Evolutionary conservation across 345 rosid genomes (phyloP).

Genomic region (Rhodamnia rubescens): DNA sequence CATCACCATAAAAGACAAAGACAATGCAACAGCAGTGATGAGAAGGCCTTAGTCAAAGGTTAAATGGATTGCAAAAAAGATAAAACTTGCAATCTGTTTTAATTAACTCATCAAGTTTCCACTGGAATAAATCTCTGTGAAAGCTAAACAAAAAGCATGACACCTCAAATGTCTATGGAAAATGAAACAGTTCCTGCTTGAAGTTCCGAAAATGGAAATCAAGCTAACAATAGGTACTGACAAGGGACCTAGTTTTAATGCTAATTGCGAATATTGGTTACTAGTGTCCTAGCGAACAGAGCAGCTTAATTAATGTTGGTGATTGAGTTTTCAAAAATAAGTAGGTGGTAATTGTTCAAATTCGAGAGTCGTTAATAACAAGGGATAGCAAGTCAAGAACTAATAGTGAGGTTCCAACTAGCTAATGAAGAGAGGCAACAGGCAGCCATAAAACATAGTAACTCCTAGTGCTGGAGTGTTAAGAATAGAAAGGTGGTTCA

Average conservation of each 20-base stretch:
- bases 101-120: background rate
- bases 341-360: background rate
- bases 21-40: background rate
- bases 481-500: background rate
- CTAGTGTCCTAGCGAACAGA: background rate
- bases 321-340: background rate
- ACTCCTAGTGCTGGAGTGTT: background rate
- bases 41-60: background rate
- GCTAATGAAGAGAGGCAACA: background rate
- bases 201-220: background rate
- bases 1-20: background rate
- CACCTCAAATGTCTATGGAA: background rate
- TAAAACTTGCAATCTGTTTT: background rate
- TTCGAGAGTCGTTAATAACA: background rate
- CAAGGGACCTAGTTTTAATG: background rate
- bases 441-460: background rate
- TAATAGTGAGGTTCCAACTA: background rate
- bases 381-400: background rate
- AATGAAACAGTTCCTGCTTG: background rate
- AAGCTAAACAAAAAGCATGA: background rate
- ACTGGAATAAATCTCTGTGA: background rate
- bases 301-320: background rate
- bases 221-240: background rate
- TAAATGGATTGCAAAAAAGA: background rate
- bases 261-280: background rate